A percentile compares a stretch with the other conserved stretches of the same genome.
Conservation (phyloP, 805 yeast species). For the Candida khao-thaluensis region DNA sequence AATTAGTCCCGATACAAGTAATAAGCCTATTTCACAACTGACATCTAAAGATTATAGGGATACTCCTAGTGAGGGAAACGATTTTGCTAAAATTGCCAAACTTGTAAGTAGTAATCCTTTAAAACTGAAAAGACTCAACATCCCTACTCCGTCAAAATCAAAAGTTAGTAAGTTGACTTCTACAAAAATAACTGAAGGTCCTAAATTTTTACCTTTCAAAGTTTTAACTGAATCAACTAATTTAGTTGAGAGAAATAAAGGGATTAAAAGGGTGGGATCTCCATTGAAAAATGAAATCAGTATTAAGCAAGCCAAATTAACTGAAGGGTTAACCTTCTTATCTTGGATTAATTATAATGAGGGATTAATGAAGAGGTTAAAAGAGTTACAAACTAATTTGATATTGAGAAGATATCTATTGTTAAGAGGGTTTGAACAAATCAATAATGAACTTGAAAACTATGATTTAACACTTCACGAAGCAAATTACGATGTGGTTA, state of each 20-base stretch:
- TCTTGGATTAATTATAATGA: conserved; percentile 7
- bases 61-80: neutral
- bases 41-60: neutral
- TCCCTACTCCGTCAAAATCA: neutral
- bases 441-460: neutral
- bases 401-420: conserved; percentile 6
- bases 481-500: neutral
- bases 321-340: conserved; percentile 4
- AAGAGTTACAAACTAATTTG: neutral
- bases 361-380: conserved; percentile 1
- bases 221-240: neutral
- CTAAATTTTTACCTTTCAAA: neutral
- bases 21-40: neutral
- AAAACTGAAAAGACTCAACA: neutral
- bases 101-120: neutral
- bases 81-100: too few relatives aligned
- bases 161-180: neutral
- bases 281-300: conserved; percentile 14
- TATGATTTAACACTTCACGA: neutral
- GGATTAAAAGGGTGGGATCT: conserved; percentile 6
- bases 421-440: neutral
- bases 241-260: neutral
- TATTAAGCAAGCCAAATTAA: neutral
- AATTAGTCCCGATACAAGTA: neutral
- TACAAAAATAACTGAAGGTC: neutral